Base-by-base conservation (phyloP, 352 stramenopile genomes). In the Globisporangium camurandrum region DNA sequence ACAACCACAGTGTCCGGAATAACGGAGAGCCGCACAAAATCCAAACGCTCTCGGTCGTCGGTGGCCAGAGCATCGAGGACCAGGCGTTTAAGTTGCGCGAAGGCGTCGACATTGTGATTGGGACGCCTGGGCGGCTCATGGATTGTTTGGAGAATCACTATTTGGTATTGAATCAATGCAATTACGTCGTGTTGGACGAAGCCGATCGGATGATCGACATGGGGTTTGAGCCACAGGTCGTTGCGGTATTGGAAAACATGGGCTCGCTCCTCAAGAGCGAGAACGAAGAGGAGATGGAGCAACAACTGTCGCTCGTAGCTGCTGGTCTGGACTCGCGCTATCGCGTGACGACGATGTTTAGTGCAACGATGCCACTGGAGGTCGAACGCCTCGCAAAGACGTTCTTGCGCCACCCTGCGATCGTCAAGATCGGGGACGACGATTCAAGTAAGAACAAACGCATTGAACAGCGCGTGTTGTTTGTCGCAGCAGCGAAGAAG, bases 121-220 rank as follows among this genome's bases (percentile, higher is more conserved):
- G 94, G 34, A 99, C 97, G 5, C 97, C 97, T 2, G 97, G 97
- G 48, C 87, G 97, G 45, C 87, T 99, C 3, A 96, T 97, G 65
- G 97, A 99, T 59, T 98, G 88, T 68, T 64, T 99, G 24, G 93
- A 99, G 61, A 98, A 90, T 65, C 86, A 96, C 42, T 99, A 98
- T 64, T 59, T 99, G 37, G 95, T 99, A 44, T 69, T 99, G 17
- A 99, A 99, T 68, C 96, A 99, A 74, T 99, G 96, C 61, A 98
- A 97, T 57, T 99, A 99, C 62, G 88, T 99, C 41, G 95, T 99
- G 8, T 55, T 99, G 42, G 97, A 99, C 74, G 97, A 99, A 71
- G 96, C 95, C 4, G 97, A 99, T 84, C 76, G 93, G 16, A 98
- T 98, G 93, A 96, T 98, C 61, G 89, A 98, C 54, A 93, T 93